Conservation (phyloP, 345 rosid genomes). For the Citrus inodora region DNA sequence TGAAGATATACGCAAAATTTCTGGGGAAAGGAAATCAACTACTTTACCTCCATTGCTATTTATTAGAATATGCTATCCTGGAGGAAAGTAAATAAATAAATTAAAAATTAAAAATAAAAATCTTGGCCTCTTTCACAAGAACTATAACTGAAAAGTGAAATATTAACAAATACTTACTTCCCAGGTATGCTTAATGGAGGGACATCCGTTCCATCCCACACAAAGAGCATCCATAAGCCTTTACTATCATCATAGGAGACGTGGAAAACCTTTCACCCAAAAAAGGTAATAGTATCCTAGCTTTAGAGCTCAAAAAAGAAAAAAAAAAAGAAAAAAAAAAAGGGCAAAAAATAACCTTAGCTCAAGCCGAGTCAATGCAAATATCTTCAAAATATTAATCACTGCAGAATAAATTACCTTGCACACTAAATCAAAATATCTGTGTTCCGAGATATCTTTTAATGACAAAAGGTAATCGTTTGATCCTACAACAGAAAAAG, state of each 20-base stretch:
- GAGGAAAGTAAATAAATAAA: not conserved
- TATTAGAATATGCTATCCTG: not conserved
- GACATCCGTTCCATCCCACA: constrained; percentile 24
- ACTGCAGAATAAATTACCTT: constrained; percentile 4
- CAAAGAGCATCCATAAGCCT: constrained; percentile 17
- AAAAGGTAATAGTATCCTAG: not conserved
- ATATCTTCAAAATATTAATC: not conserved
- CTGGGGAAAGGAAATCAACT: not conserved
- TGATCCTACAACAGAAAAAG: constrained; percentile 2
- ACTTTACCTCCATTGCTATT: not conserved
- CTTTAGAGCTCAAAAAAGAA: not conserved
- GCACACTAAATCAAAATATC: constrained; percentile 16
- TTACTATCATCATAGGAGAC: not conserved
- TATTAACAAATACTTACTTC: not conserved
- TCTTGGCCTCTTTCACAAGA: not conserved
- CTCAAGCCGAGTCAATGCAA: not conserved
- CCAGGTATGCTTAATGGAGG: constrained; percentile 15
- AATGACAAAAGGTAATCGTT: not conserved
- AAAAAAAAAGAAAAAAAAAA: not conserved
- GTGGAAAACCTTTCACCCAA: constrained; percentile 12
- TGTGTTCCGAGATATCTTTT: not conserved
- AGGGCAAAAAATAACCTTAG: not conserved
- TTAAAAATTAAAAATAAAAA: not conserved
- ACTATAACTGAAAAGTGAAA: not conserved
- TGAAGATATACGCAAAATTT: not conserved